Evolutionary conservation across 768 basidiomycete species (phyloP), one percentile per base, ranked within the genome.

Genomic region (Fibroporia radiculosa): DNA sequence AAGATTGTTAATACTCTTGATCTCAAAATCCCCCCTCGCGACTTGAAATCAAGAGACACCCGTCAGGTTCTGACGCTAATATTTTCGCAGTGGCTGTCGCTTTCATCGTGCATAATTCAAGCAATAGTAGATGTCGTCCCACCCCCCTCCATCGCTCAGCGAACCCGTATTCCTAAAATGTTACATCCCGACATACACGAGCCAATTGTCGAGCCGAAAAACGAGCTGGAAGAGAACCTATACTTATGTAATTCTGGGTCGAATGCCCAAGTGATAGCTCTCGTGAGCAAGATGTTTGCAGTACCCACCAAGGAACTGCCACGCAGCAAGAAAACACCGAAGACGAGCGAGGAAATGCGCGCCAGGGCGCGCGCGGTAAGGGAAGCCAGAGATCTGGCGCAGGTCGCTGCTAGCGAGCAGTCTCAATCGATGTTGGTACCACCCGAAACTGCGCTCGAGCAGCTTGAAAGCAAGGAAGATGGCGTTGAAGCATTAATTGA

Each of bases 221-320:
- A 82, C 61, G 82, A 83, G 55, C 68, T 95, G n/a, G 93, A 99
- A 58, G 67, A 70, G 49, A 86, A 88, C 48, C 67, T 98, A 13
- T 97, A 83, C 64, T 61, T 74, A 0, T 88, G 92, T 33, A 77
- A 78, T 42, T 72, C 75, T 1, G 69, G 56, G 1, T 51, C 74
- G 1, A 70, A 72, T 5, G 81, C 84, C 0, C 77, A 66, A 45
- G 70, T 92, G 11, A 77, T 82, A 13, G 95, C 84, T 5, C 96
- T 93, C 62, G 86, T 97, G 37, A 95, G 90, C 73, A 99, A 98
- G 64, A 99, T 98, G 95, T 97, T 98, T 57, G 92, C 93, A 1
- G 84, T 97, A 0, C 66, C 80, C n/a, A 66, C 63, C 18, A 77
- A 77, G 44, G 85, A 93, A 38, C 67, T 99, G 19, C 95, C 95